Evolutionary conservation across 208 protist genomes (phyloP), one percentile per base, ranked within the genome.

Genomic region (Acanthamoeba lenticulata): DNA sequence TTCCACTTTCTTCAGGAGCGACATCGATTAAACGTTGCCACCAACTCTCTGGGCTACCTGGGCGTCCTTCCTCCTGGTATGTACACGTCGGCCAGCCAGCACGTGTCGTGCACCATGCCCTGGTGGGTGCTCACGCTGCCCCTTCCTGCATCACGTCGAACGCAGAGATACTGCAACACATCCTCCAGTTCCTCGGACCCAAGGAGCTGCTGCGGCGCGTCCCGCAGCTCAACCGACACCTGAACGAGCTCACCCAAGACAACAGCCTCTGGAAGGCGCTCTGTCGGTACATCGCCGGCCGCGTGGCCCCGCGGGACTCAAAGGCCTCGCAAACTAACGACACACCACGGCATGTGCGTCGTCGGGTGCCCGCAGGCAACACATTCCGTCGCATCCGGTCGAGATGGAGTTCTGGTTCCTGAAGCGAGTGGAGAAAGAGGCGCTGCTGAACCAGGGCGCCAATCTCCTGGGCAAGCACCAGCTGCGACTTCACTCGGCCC

Each of bases 321-420:
- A 13, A 1, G 7, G 13, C 1, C 47, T 69, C 60, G 9, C 17
- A 44, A 0, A 44, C 27, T 44, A 57, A 11, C 27, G 24, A n/a
- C 21, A 52, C 11, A 15, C 27, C 29, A 44, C 29, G 29, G 47
- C 11, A 32, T 49, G 7, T 85, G 21, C 74, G 11, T 85, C 9
- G 7, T 77, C 1, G 7, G 9, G 65, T 77, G 24, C n/a, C 9
- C 32, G 21, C n/a, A 85, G 74, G 74, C 11, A 85, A 44, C 74
- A 85, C 29, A 85, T 85, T 85, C 74, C 74, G 9, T 85, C 74
- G 27, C 74, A 85, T 85, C 74, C 74, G 11, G 2, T 85, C 24
- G 74, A 85, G 44, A 85, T 85, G 74, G 17, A 85, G 74, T 52
- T 85, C 27, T 85, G 74, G 74, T 85, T 85, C 74, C 29, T 69